These are phyloP conservation scores for Acer yangbiense DNA, from an alignment of 345 rosid species.

Conservation along the genomic window DNA sequence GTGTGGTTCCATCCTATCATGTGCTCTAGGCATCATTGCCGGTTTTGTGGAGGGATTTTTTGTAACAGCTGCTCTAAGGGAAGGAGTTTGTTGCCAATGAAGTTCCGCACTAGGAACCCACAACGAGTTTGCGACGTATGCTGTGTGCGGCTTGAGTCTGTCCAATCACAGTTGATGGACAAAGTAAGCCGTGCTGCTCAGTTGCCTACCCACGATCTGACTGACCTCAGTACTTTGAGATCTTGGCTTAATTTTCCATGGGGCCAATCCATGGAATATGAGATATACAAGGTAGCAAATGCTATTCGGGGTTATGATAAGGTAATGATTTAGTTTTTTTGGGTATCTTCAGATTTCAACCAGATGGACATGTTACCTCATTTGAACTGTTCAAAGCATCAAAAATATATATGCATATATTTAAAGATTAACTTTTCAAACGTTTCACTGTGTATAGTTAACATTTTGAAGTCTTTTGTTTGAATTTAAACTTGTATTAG, in stretches of 20 bases:
- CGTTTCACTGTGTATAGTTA: background rate
- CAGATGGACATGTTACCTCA: background rate
- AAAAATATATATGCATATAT: background rate
- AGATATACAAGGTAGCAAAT: conserved; percentile 24
- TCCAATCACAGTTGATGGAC: conserved; percentile 24
- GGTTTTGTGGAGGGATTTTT: conserved; percentile 29
- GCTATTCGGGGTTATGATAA: conserved; percentile 19
- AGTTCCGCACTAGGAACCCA: conserved; percentile 20
- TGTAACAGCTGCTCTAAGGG: conserved; percentile 28
- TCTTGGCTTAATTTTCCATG: conserved; percentile 34
- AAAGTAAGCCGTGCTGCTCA: conserved; percentile 30
- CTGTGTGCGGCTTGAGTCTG: conserved; percentile 31
- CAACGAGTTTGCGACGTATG: conserved; percentile 31
- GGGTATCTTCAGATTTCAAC: background rate
- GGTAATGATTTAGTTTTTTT: conserved; percentile 12
- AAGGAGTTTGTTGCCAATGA: conserved; percentile 28
- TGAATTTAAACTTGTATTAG: background rate
- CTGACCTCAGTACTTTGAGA: conserved; percentile 31
- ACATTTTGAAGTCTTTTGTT: conserved; percentile 1
- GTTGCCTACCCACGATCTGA: conserved; percentile 27
- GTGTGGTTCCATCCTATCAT: conserved; percentile 30
- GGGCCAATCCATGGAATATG: conserved; percentile 34
- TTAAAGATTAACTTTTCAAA: background rate
- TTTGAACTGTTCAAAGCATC: background rate
- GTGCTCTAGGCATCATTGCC: conserved; percentile 31